Conservation (phyloP, 2,329 filamentous ascomycete genomes). For the Aspergillus sclerotialis region DNA sequence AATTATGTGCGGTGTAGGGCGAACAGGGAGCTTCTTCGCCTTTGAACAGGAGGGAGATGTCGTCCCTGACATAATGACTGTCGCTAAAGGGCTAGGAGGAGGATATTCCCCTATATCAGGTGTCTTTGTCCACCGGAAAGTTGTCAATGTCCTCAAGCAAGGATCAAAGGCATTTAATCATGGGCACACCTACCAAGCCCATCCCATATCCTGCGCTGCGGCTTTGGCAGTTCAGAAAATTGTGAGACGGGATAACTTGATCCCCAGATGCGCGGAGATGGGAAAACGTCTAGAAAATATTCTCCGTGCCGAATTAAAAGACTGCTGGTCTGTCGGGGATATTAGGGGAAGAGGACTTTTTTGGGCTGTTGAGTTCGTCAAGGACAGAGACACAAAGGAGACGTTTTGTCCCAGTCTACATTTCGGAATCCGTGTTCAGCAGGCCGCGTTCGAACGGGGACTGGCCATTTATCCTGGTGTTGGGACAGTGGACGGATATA, state of each 20-base stretch:
- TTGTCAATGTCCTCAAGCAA: slow-evolving; percentile 34
- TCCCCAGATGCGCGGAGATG: slow-evolving; percentile 32
- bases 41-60: slow-evolving; percentile 49
- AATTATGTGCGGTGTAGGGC: slow-evolving; percentile 53
- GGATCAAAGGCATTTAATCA: slow-evolving; percentile 40
- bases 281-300: slow-evolving; percentile 7
- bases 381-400: slow-evolving; percentile 7
- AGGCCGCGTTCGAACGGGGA: slow-evolving; percentile 4
- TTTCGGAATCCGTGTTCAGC: slow-evolving; percentile 2
- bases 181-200: slow-evolving; percentile 54
- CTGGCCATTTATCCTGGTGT: slow-evolving; percentile 4
- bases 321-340: slow-evolving; percentile 43
- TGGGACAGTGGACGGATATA: slow-evolving; percentile 28
- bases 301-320: slow-evolving; percentile 18
- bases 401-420: neutral
- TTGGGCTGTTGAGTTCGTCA: slow-evolving; percentile 36
- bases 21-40: slow-evolving; percentile 37
- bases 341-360: slow-evolving; percentile 51
- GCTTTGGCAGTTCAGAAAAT: slow-evolving; percentile 54
- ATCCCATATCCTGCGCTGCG: slow-evolving; percentile 46
- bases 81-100: slow-evolving; percentile 50
- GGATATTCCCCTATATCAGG: slow-evolving; percentile 37
- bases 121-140: slow-evolving; percentile 42
- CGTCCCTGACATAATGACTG: slow-evolving; percentile 48
- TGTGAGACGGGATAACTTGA: slow-evolving; percentile 47